Base-by-base conservation (phyloP, 768 basidiomycete genomes). In the Lentinula edodes region DNA sequence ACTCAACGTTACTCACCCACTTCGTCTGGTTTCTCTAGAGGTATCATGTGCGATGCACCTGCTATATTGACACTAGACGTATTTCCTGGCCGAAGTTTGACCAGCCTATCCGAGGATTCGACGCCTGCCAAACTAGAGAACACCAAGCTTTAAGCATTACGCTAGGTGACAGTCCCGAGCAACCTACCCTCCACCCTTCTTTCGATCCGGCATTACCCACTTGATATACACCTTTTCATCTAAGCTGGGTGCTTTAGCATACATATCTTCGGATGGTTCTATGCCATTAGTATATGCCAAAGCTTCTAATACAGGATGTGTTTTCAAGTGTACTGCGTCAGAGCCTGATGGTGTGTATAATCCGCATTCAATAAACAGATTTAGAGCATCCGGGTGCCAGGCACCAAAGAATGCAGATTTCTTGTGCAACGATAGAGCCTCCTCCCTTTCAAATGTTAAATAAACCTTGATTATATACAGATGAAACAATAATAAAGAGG, bases 311-410 rank as follows among this genome's bases (percentile, higher is more conserved):
- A 89, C 63, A 2, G 79, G 78, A 2, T 84, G 74, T 80, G 82
- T 90, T 71, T 91, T 92, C 46, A 93, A 80, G 45, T 69, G 75
- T 8, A 85, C 79, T 15, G 68, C 64, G 51, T 75, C 72, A 2
- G 64, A 62, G 56, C 71, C 57, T 62, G 73, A 35, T 66, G 73
- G 68, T 6, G 68, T 66, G 62, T 77, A 76, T 4, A 88, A 73
- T 4, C 79, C 90, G 62, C 83, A 78, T 32, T 87, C 79, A 61
- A 90, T 73, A 67, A 91, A 93, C 18, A 76, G 60, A 38, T 76
- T 72, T 23, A 93, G 76, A 6, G 82, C 84, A 0, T 76, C 79
- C 0, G 84, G 83, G 67, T 92, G 78, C 92, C 91, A 93, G 1
- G 77, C 73, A 1, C 67, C 65, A 70, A 93, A 95, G 79, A 93